Evolutionary conservation across 2,329 filamentous ascomycete genomes (phyloP), one percentile per base, ranked within the genome.

Genomic region (Fusarium luffae): DNA sequence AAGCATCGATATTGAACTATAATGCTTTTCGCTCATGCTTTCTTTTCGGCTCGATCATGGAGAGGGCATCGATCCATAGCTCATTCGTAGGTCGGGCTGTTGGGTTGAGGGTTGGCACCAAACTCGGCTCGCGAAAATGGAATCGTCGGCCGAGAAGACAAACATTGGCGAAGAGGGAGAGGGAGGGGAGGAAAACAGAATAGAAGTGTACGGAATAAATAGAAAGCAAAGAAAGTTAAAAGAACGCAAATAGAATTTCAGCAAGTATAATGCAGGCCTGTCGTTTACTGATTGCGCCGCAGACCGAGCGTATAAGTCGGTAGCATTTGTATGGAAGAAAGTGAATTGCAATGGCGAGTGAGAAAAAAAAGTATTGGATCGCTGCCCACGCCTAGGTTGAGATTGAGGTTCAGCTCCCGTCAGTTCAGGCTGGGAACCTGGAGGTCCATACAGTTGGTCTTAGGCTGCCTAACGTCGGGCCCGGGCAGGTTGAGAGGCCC

Each of bases 91-190:
- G 73, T 75, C 63, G 63, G 54, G 63, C 47, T 69, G 66, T 66
- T 62, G 69, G 60, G 61, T 62, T 54, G 75, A 55, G 41, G 52
- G 46, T 65, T 48, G 73, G 69, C 59, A 74, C 70, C 70, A 74
- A 77, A 74, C 75, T 79, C 76, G 79, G 78, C 74, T 80, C 75
- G 76, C 73, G 76, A 73, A 74, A 74, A 77, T 79, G 70, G 74
- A 75, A 73, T 73, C 75, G 77, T 74, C 69, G 76, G 78, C 75
- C 72, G 66, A 73, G 73, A 68, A 74, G 75, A 77, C 74, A 77
- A 74, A 79, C 79, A 80, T 80, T 80, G 74, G 77, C 69, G 72
- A 60, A 70, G 73, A 77, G 73, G 57, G 55, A 30, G 46, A 54
- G 44, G 57, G 56, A 37, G 46, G 56, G 52, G 46, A 23, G 25